These are phyloP conservation scores for Allomyces javanicus DNA, from an alignment of 192 early-diverging fungal species.

Conservation along the genomic window DNA sequence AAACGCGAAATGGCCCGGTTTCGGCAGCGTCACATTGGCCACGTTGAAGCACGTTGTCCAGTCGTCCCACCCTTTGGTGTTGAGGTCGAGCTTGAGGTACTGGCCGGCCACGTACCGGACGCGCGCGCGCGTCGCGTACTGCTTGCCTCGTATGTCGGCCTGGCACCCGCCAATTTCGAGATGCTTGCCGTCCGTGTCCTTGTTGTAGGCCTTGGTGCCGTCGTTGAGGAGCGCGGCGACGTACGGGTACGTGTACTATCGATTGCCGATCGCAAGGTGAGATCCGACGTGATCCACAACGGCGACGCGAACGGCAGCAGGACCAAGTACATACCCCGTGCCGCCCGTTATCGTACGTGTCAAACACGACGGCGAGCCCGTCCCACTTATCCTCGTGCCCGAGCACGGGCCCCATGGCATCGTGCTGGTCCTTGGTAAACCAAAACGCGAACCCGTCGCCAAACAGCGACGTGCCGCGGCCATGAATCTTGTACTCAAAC, in stretches of 20 bases:
- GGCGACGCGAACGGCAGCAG: not conserved
- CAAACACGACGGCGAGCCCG: slow-evolving; percentile 89
- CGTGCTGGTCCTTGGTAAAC: slow-evolving; percentile 53
- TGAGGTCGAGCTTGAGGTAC: slow-evolving; percentile 24
- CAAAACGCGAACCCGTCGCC: slow-evolving; percentile 97
- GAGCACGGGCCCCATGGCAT: slow-evolving; percentile 62
- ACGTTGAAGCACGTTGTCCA: slow-evolving; percentile 49
- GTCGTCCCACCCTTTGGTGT: slow-evolving; percentile 11
- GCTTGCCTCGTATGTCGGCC: slow-evolving; percentile 19
- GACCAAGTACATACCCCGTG: slow-evolving; percentile 17
- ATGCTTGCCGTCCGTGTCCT: slow-evolving; percentile 22
- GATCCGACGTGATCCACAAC: not conserved
- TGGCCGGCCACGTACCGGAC: slow-evolving; percentile 23
- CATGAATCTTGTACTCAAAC: slow-evolving; percentile 78
- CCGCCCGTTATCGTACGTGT: slow-evolving; percentile 77
- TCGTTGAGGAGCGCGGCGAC: slow-evolving; percentile 36
- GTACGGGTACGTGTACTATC: slow-evolving; percentile 24
- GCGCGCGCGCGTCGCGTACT: slow-evolving; percentile 16
- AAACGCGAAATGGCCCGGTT: slow-evolving; percentile 71
- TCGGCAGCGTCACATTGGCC: slow-evolving; percentile 54
- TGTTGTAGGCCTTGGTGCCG: slow-evolving; percentile 31
- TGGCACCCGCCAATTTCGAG: slow-evolving; percentile 2
- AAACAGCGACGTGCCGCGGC: slow-evolving; percentile 48
- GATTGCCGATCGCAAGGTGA: slow-evolving; percentile 14
- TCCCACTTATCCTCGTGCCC: slow-evolving; percentile 69